Conservation (phyloP, 345 rosid genomes). For the Kandelia obovata region DNA sequence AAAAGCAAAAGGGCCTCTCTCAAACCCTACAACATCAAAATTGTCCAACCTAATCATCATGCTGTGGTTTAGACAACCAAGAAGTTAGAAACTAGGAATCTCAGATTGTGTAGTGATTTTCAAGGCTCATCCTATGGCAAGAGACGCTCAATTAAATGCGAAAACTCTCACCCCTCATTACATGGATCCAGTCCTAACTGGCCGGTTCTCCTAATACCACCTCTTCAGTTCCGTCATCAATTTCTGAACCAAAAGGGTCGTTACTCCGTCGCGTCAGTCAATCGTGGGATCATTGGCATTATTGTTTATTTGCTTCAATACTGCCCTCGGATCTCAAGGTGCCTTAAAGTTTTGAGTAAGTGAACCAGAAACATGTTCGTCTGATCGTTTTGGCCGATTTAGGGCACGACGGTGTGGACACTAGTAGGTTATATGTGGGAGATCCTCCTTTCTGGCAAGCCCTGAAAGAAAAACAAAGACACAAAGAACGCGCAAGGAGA, state of each 20-base stretch:
- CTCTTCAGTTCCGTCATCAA: constrained; percentile 13
- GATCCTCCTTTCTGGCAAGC: constrained; percentile 83
- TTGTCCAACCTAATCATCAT: no score
- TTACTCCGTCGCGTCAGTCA: background rate
- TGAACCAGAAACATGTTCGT: constrained; percentile 26
- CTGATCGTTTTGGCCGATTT: constrained; percentile 53
- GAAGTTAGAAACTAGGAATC: no score
- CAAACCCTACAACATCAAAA: no score
- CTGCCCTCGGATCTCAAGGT: constrained; percentile 26
- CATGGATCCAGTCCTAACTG: background rate
- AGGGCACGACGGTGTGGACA: constrained; percentile 86
- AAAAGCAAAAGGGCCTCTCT: no score
- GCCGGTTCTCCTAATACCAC: background rate
- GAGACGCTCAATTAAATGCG: background rate
- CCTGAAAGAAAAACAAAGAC: constrained; percentile 30
- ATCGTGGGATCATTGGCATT: constrained; percentile 9
- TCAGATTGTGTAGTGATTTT: no score
- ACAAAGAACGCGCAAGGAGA: no score
- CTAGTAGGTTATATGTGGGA: constrained; percentile 64
- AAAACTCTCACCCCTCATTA: background rate
- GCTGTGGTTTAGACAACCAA: no score
- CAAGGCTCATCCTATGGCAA: no score
- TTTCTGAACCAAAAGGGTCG: background rate
- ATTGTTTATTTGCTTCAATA: constrained; percentile 19
- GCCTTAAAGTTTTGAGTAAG: constrained; percentile 22